Conservation (phyloP, 805 yeast species). For the Kodamaea hsintzibuensis region DNA sequence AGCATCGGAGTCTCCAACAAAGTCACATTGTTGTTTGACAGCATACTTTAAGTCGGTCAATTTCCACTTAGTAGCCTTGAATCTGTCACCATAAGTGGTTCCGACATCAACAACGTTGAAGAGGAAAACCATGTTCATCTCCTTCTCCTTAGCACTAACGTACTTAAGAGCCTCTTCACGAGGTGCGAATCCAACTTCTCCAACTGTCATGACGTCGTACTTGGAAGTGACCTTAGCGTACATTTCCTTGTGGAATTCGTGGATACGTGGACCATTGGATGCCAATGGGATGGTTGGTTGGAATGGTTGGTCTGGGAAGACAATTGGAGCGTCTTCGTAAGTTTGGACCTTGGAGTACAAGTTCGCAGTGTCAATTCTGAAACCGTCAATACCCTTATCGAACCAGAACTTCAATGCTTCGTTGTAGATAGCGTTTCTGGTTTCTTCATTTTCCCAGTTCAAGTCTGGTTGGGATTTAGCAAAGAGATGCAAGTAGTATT, state of each 20-base stretch:
- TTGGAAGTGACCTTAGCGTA: conserved; percentile 40
- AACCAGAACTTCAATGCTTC: conserved; percentile 55
- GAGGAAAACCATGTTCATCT: conserved; percentile 43
- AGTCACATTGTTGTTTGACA: conserved; percentile 23
- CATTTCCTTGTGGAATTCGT: conserved; percentile 58
- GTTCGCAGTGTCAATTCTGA: conserved; percentile 58
- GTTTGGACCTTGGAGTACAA: conserved; percentile 49
- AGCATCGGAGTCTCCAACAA: conserved; percentile 50
- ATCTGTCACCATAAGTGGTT: conserved; percentile 34
- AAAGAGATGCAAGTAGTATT: conserved; percentile 56
- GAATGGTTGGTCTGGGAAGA: conserved; percentile 37
- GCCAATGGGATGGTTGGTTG: conserved; percentile 39
- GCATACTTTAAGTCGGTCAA: conserved; percentile 42
- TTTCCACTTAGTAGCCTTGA: conserved; percentile 30
- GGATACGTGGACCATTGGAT: conserved; percentile 55
- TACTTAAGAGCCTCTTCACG: conserved; percentile 45
- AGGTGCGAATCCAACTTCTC: conserved; percentile 50
- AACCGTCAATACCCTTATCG: conserved; percentile 57
- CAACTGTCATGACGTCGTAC: conserved; percentile 58
- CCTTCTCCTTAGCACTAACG: conserved; percentile 40
- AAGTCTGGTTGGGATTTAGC: conserved; percentile 59
- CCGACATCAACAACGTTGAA: conserved; percentile 41
- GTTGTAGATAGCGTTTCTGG: conserved; percentile 43
- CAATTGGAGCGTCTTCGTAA: conserved; percentile 51
- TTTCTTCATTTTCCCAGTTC: conserved; percentile 57